Conservation (phyloP, 352 stramenopile genomes). For the Phytophthora syringae region DNA sequence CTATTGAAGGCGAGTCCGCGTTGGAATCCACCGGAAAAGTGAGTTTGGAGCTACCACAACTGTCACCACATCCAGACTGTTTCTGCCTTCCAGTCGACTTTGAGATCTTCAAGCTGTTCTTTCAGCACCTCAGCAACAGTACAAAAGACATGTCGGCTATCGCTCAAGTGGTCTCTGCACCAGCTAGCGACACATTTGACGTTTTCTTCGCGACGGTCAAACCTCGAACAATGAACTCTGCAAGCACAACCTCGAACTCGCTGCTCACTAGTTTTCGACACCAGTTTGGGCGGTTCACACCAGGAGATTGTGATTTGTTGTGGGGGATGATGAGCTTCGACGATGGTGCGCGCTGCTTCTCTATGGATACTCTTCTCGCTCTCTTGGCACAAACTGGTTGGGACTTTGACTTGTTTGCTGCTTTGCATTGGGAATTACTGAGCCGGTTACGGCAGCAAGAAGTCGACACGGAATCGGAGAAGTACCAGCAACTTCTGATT, state of each 20-base stretch:
- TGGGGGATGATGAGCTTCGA: conserved; percentile 80
- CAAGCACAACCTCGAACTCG: not conserved
- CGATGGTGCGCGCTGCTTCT: conserved; percentile 51
- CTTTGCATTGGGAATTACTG: conserved; percentile 69
- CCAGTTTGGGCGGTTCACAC: conserved; percentile 59
- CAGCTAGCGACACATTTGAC: conserved; percentile 78
- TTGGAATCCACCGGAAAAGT: conserved; percentile 6
- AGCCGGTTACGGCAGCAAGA: conserved; percentile 31
- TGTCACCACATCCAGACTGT: conserved; percentile 81
- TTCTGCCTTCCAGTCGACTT: conserved; percentile 87
- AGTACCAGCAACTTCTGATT: conserved; percentile 33
- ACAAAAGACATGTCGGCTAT: conserved; percentile 2
- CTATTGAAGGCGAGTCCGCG: not conserved
- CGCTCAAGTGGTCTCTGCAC: conserved; percentile 37
- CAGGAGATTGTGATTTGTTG: conserved; percentile 78
- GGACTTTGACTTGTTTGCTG: conserved; percentile 79
- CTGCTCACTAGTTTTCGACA: conserved; percentile 42
- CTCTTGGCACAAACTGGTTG: conserved; percentile 69
- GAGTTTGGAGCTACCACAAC: conserved; percentile 64
- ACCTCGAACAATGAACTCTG: not conserved
- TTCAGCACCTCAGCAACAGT: conserved; percentile 31
- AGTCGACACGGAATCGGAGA: not conserved
- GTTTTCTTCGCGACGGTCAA: conserved; percentile 53
- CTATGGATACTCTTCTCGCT: conserved; percentile 48
- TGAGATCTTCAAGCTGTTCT: conserved; percentile 59